Evolutionary conservation across 2,329 filamentous ascomycete species (phyloP).

Genomic region (Alternaria panax): DNA sequence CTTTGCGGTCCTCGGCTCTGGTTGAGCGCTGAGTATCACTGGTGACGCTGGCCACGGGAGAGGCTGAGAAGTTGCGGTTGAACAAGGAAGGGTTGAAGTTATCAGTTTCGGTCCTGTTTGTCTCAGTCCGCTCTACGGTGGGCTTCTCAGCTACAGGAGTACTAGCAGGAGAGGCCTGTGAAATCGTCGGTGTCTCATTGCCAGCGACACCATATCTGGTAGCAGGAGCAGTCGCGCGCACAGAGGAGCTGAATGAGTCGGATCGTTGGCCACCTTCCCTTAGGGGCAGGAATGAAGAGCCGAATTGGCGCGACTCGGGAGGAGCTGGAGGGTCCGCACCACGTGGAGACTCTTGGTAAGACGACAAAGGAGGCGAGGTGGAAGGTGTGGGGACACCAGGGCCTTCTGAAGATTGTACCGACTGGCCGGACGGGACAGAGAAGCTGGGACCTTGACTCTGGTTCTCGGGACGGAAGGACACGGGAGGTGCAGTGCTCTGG

Average conservation of each 20-base stretch:
- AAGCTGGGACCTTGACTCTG: conserved; percentile 47
- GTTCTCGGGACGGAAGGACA: conserved; percentile 67
- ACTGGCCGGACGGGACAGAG: conserved; percentile 52
- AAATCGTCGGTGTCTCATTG: conserved; percentile 56
- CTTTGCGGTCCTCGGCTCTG: conserved; percentile 49
- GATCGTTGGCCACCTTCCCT: conserved; percentile 61
- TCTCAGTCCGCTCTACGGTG: conserved; percentile 44
- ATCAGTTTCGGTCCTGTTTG: conserved; percentile 45
- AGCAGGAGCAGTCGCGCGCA: conserved; percentile 76
- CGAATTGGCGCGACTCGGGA: conserved; percentile 78
- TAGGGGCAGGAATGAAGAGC: conserved; percentile 77
- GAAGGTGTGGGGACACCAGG: conserved; percentile 67
- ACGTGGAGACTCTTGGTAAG: conserved; percentile 62
- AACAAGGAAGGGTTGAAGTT: conserved; percentile 48
- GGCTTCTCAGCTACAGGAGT: conserved; percentile 62
- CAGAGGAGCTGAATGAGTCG: conserved; percentile 78
- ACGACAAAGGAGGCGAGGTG: conserved; percentile 67
- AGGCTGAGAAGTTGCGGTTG: conserved; percentile 49
- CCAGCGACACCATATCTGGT: conserved; percentile 66
- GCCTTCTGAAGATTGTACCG: conserved; percentile 55
- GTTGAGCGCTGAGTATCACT: conserved; percentile 49
- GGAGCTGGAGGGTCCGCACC: conserved; percentile 68
- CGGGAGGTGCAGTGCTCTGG: conserved; percentile 59
- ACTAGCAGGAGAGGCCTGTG: conserved; percentile 52
- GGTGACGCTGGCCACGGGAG: conserved; percentile 51